Evolutionary conservation across 2,329 filamentous ascomycete species (phyloP).

Genomic region (Fusarium verticillioides): DNA sequence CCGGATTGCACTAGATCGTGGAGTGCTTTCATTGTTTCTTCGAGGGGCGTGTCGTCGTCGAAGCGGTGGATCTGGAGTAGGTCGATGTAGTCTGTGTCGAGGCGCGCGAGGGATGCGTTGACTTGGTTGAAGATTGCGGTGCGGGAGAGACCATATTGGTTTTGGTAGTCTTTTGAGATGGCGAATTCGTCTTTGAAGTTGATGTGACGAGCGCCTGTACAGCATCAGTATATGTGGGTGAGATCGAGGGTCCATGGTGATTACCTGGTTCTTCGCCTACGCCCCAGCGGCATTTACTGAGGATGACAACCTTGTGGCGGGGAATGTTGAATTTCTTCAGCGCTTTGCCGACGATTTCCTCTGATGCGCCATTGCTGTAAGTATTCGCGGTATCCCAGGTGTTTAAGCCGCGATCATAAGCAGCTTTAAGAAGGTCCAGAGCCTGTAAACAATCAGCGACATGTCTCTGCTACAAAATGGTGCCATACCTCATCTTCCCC

Average conservation of each 20-base stretch:
- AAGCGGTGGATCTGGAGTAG: conserved; percentile 65
- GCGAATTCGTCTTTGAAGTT: conserved; percentile 17
- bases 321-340: conserved; percentile 32
- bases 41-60: conserved; percentile 55
- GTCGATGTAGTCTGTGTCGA: conserved; percentile 59
- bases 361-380: conserved; percentile 23
- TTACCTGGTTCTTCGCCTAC: conserved; percentile 32
- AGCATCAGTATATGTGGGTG: not conserved
- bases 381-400: conserved; percentile 33
- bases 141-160: conserved; percentile 36
- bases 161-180: conserved; percentile 36
- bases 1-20: conserved; percentile 66
- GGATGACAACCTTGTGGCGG: conserved; percentile 27
- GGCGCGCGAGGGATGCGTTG: conserved; percentile 29
- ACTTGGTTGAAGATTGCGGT: conserved; percentile 37
- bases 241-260: fast-evolving
- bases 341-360: conserved; percentile 31
- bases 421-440: conserved; percentile 24
- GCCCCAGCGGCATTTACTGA: conserved; percentile 32
- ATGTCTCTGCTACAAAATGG: fast-evolving
- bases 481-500: conserved; percentile 17
- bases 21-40: conserved; percentile 68
- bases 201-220: conserved; percentile 11
- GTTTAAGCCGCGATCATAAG: conserved; percentile 33
- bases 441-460: conserved; percentile 1